Conservation (phyloP, 768 basidiomycete species). For the Lyophyllum semitale region DNA sequence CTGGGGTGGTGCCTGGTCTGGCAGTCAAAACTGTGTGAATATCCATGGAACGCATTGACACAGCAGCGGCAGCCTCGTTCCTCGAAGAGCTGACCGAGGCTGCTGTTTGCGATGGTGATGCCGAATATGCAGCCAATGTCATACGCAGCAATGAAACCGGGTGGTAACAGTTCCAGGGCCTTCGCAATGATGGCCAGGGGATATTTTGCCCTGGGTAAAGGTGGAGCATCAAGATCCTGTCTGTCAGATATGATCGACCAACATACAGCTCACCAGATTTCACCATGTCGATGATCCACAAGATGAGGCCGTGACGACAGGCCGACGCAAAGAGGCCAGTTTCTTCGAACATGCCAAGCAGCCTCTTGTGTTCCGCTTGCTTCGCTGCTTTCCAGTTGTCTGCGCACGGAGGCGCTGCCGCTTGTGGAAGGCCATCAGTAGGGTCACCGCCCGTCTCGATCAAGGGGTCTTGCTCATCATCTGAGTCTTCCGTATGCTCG, state of each 20-base stretch:
- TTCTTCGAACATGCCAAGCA: constrained; percentile 22
- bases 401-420: too few species aligned
- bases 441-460: too few species aligned
- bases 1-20: constrained; percentile 19
- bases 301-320: constrained; percentile 20
- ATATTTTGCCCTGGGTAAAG: constrained; percentile 15
- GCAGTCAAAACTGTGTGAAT: constrained; percentile 20
- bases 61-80: constrained; percentile 14
- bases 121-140: constrained; percentile 28
- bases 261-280: constrained; percentile 14
- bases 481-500: too few species aligned
- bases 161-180: constrained; percentile 8
- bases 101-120: constrained; percentile 23
- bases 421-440: too few species aligned
- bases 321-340: constrained; percentile 21
- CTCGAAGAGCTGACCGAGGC: constrained; percentile 13
- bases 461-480: too few species aligned
- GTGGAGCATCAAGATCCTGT: neutral
- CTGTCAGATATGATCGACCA: neutral
- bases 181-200: constrained; percentile 11
- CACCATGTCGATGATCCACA: constrained; percentile 17
- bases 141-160: constrained; percentile 13
- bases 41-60: constrained; percentile 25
- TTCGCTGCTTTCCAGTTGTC: constrained; percentile 18
- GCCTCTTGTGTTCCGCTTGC: constrained; percentile 17